Evolutionary conservation across 2,329 filamentous ascomycete genomes (phyloP).

Genomic region (Madurella fahalii): DNA sequence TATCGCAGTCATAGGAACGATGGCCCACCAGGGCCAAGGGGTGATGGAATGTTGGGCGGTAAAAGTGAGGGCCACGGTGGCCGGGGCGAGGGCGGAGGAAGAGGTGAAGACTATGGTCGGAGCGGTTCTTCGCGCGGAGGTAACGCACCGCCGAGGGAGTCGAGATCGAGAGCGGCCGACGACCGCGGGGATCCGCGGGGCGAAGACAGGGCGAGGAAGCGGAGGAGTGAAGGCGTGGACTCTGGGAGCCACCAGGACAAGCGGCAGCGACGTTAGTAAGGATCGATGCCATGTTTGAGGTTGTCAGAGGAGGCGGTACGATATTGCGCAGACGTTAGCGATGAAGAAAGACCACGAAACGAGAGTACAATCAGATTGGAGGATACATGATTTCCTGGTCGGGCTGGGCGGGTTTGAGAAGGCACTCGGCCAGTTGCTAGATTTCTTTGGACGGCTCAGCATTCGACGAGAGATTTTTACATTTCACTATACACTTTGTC

Average conservation of each 20-base stretch:
- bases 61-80: constrained; percentile 21
- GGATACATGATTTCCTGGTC: neutral
- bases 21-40: constrained; percentile 12
- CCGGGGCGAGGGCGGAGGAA: constrained; percentile 30
- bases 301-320: neutral
- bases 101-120: constrained; percentile 35
- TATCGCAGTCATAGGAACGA: constrained; percentile 29
- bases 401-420: neutral
- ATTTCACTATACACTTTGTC: neutral
- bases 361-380: neutral
- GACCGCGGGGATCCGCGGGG: constrained; percentile 33
- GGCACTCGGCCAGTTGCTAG: neutral
- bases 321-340: neutral
- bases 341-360: neutral
- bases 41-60: constrained; percentile 10
- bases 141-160: constrained; percentile 20
- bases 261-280: constrained; percentile 46
- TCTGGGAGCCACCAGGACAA: constrained; percentile 49
- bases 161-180: constrained; percentile 26
- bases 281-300: neutral
- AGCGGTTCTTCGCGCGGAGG: constrained; percentile 32
- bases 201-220: constrained; percentile 34
- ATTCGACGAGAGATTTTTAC: neutral
- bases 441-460: neutral
- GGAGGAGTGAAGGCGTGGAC: constrained; percentile 43